These are phyloP conservation scores for Mycena kentingensis DNA, from an alignment of 768 basidiomycete species.

Conservation along the genomic window DNA sequence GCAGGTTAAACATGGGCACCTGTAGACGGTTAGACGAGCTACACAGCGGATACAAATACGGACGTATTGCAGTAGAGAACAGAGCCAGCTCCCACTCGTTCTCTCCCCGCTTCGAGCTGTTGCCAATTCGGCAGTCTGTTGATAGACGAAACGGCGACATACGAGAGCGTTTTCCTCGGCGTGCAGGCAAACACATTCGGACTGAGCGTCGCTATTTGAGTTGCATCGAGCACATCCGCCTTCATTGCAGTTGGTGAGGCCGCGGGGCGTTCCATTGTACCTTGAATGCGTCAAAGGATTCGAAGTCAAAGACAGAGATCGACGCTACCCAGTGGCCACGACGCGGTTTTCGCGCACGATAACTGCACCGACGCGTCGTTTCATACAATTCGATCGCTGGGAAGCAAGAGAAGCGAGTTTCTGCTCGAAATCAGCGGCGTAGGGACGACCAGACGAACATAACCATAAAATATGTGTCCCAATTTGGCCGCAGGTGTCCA, in stretches of 20 bases:
- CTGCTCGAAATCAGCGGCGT: slow-evolving; percentile 37
- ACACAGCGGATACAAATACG: slow-evolving; percentile 29
- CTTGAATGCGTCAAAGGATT: slow-evolving; percentile 37
- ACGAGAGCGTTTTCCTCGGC: slow-evolving; percentile 86
- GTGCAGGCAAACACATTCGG: slow-evolving; percentile 92
- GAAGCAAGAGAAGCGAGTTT: slow-evolving; percentile 90
- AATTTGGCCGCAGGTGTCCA: slow-evolving; percentile 80
- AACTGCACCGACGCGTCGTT: slow-evolving; percentile 92
- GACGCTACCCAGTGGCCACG: slow-evolving; percentile 69
- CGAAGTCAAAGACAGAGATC: slow-evolving; percentile 1
- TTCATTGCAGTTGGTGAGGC: slow-evolving; percentile 85
- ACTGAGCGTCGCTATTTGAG: slow-evolving; percentile 50
- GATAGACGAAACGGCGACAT: not conserved
- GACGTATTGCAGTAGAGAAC: slow-evolving; percentile 99
- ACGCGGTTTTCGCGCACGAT: slow-evolving; percentile 84
- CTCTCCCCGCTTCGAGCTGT: slow-evolving; percentile 88
- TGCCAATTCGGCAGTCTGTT: not conserved
- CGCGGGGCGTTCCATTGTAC: slow-evolving; percentile 96
- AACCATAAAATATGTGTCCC: slow-evolving; percentile 99
- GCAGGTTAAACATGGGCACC: slow-evolving; percentile 97
- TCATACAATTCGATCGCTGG: slow-evolving; percentile 93
- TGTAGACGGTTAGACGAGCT: slow-evolving; percentile 33
- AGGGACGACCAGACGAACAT: slow-evolving; percentile 19
- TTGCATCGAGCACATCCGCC: slow-evolving; percentile 90
- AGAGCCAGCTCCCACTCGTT: slow-evolving; percentile 77